phyloP scores from a whole-genome alignment of 2,329 filamentous ascomycete species.

The Tolypocladium tundrense region DNA sequence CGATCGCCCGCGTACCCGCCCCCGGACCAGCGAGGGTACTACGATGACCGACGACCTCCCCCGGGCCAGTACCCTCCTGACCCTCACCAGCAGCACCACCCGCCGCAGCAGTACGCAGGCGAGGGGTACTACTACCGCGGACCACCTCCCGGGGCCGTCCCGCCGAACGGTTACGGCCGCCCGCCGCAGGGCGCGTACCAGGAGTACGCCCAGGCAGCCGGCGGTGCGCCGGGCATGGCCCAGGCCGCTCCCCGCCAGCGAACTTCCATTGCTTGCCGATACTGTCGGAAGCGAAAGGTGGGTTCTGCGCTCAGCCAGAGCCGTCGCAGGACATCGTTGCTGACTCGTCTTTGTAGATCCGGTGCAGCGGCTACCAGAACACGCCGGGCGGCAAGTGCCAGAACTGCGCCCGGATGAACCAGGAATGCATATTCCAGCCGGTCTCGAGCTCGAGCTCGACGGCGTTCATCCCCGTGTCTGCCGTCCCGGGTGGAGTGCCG shows the following conservation, averaged over 20 bases:
- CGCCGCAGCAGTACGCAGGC: slow-evolving; percentile 15
- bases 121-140: slow-evolving; percentile 25
- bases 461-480: slow-evolving; percentile 49
- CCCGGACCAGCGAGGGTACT: slow-evolving; percentile 28
- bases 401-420: slow-evolving; percentile 51
- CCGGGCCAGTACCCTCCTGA: slow-evolving; percentile 17
- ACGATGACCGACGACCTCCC: slow-evolving; percentile 24
- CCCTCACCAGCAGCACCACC: neutral
- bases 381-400: slow-evolving; percentile 49
- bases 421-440: slow-evolving; percentile 51
- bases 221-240: slow-evolving; percentile 26
- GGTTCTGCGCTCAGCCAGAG: slow-evolving; percentile 1
- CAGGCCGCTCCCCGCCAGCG: slow-evolving; percentile 47
- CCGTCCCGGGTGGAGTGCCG: slow-evolving; percentile 46
- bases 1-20: slow-evolving; percentile 25
- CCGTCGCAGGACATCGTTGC: slow-evolving; percentile 3
- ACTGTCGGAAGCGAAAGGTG: slow-evolving; percentile 53
- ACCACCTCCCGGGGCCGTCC: slow-evolving; percentile 15
- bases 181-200: slow-evolving; percentile 19
- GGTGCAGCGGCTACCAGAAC: slow-evolving; percentile 50
- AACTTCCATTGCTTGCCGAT: slow-evolving; percentile 50
- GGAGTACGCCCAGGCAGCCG: slow-evolving; percentile 22
- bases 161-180: slow-evolving; percentile 15
- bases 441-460: slow-evolving; percentile 46
- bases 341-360: slow-evolving; percentile 32